These are phyloP conservation scores for Linum lewisii DNA, from an alignment of 345 rosid species.

Conservation along the genomic window DNA sequence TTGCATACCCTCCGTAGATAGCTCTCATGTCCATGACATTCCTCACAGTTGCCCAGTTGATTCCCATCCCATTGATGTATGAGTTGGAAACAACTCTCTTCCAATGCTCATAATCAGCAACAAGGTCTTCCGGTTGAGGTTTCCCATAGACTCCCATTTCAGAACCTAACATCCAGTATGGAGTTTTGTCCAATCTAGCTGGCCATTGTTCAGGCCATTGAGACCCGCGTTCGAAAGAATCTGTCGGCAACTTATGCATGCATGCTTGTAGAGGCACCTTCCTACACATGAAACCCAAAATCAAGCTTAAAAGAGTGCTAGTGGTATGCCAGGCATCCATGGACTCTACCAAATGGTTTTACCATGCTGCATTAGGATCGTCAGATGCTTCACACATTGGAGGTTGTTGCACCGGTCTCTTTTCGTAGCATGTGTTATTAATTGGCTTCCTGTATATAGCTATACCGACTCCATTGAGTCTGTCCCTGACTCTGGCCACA, in stretches of 20 bases:
- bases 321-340: too few species aligned
- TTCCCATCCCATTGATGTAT: conserved; percentile 70
- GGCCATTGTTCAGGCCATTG: conserved; percentile 98
- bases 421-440: conserved; percentile 1
- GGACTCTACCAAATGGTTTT: too few species aligned
- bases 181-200: conserved; percentile 62
- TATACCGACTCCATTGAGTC: neutral
- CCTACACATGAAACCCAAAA: conserved; percentile 34
- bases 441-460: neutral
- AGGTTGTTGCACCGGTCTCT: conserved; percentile 60
- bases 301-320: neutral
- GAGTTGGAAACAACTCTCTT: conserved; percentile 77
- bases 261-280: conserved; percentile 80
- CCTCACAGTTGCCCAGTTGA: conserved; percentile 77
- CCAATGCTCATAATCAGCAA: conserved; percentile 76
- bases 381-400: conserved; percentile 65
- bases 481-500: neutral
- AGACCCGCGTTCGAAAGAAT: conserved; percentile 61
- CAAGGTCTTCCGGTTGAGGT: conserved; percentile 81
- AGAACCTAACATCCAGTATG: conserved; percentile 76
- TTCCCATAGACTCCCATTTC: conserved; percentile 90
- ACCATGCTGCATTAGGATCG: conserved; percentile 96
- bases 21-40: conserved; percentile 98
- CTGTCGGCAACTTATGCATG: conserved; percentile 70
- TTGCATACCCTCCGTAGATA: conserved; percentile 83